Evolutionary conservation across 2,329 filamentous ascomycete species (phyloP).

Genomic region (Leptosphaerulina australis): DNA sequence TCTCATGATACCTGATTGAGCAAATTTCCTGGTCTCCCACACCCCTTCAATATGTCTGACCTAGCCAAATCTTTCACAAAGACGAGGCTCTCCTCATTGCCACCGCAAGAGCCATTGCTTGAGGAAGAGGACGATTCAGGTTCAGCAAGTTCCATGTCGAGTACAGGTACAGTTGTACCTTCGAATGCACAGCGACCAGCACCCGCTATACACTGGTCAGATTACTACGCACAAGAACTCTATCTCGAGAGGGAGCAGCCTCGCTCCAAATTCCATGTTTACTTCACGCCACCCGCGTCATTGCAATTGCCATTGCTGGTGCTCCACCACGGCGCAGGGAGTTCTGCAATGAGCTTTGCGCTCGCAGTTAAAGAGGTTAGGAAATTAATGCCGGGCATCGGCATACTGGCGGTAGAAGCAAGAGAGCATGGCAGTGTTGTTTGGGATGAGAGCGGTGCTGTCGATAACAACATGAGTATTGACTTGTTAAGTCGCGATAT

Average conservation of each 20-base stretch:
- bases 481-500: slow-evolving; percentile 76
- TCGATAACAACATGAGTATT: slow-evolving; percentile 70
- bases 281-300: slow-evolving; percentile 76
- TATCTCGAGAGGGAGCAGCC: slow-evolving; percentile 62
- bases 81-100: slow-evolving; percentile 69
- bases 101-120: slow-evolving; percentile 57
- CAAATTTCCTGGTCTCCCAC: neutral
- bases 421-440: slow-evolving; percentile 80
- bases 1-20: neutral
- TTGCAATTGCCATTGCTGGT: slow-evolving; percentile 82
- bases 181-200: slow-evolving; percentile 69
- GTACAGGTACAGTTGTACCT: slow-evolving; percentile 88
- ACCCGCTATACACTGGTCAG: slow-evolving; percentile 77
- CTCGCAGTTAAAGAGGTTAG: slow-evolving; percentile 77
- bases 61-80: slow-evolving; percentile 80
- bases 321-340: slow-evolving; percentile 92
- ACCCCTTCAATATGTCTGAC: slow-evolving; percentile 70
- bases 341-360: slow-evolving; percentile 90
- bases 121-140: slow-evolving; percentile 57
- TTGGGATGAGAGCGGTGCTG: slow-evolving; percentile 42
- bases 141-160: slow-evolving; percentile 82
- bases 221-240: slow-evolving; percentile 89
- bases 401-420: slow-evolving; percentile 84
- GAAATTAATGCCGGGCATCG: slow-evolving; percentile 76
- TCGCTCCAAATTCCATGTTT: slow-evolving; percentile 76